Conservation (phyloP, 495 filamentous ascomycete genomes). For the Penicillium silybi region DNA sequence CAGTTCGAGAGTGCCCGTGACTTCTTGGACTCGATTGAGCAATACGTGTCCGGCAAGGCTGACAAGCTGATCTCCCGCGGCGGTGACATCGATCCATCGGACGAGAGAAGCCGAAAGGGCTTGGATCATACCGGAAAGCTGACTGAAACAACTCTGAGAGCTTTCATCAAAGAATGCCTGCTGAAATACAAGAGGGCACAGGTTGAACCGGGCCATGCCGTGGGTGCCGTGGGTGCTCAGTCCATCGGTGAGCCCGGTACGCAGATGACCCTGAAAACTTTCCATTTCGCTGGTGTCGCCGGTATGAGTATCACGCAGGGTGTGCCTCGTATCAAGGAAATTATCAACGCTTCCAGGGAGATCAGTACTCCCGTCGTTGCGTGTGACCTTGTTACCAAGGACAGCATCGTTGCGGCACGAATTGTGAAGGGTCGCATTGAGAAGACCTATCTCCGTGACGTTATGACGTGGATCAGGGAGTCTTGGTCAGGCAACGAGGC, state of each 20-base stretch:
- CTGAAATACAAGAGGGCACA: slow-evolving; percentile 85
- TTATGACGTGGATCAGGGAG: slow-evolving; percentile 75
- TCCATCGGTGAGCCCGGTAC: slow-evolving; percentile 98
- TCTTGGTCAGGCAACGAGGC: slow-evolving; percentile 71
- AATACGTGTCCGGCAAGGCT: slow-evolving; percentile 60
- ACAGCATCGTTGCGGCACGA: slow-evolving; percentile 67
- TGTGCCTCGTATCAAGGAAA: slow-evolving; percentile 99
- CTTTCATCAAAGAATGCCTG: slow-evolving; percentile 79
- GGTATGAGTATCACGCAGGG: slow-evolving; percentile 98
- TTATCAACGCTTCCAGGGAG: slow-evolving; percentile 90
- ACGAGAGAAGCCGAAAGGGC: slow-evolving; percentile 36
- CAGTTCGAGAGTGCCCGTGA: slow-evolving; percentile 79
- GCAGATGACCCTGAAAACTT: slow-evolving; percentile 99
- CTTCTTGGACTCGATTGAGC: slow-evolving; percentile 73
- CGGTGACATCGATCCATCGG: slow-evolving; percentile 36
- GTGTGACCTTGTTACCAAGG: slow-evolving; percentile 70
- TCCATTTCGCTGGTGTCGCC: slow-evolving; percentile 99
- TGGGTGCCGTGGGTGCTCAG: slow-evolving; percentile 96
- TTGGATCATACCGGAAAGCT: slow-evolving; percentile 77
- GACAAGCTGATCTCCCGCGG: slow-evolving; percentile 44
- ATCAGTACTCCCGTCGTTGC: slow-evolving; percentile 94
- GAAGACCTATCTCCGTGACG: slow-evolving; percentile 51
- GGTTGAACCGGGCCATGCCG: slow-evolving; percentile 90
- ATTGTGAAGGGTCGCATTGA: slow-evolving; percentile 90
- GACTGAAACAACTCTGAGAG: slow-evolving; percentile 62